phyloP scores from a whole-genome alignment of 768 basidiomycete species.

The Mycena haematopus region DNA sequence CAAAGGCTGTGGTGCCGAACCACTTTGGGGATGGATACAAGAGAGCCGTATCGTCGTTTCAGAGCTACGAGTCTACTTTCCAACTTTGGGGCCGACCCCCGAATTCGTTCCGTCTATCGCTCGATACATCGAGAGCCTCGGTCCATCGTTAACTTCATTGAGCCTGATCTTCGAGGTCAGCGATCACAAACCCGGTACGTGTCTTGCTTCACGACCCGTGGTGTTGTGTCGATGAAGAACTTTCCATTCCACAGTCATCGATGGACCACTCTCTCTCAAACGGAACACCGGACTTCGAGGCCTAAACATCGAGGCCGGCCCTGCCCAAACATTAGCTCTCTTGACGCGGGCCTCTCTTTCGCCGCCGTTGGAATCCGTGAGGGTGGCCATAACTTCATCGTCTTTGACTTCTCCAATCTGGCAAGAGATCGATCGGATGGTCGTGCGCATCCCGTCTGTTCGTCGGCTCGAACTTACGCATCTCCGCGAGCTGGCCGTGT shows the following conservation, averaged over 20 bases:
- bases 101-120: background rate
- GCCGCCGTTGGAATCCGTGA: background rate
- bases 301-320: background rate
- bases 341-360: background rate
- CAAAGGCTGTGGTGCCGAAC: background rate
- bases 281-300: background rate
- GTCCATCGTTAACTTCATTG: background rate
- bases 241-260: background rate
- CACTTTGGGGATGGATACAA: background rate
- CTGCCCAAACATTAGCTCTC: background rate
- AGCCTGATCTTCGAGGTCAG: background rate
- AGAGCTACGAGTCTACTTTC: background rate
- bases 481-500: background rate
- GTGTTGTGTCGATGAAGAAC: background rate
- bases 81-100: background rate
- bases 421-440: background rate
- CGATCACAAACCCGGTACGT: background rate
- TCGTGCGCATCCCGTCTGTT: background rate
- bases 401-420: background rate
- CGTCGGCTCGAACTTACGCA: background rate
- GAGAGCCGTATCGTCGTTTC: background rate
- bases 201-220: background rate
- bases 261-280: background rate
- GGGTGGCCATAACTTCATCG: background rate
- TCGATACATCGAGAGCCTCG: background rate